These are phyloP conservation scores for Fusarium protoensiforme DNA, from an alignment of 2,329 filamentous ascomycete species.

Conservation along the genomic window DNA sequence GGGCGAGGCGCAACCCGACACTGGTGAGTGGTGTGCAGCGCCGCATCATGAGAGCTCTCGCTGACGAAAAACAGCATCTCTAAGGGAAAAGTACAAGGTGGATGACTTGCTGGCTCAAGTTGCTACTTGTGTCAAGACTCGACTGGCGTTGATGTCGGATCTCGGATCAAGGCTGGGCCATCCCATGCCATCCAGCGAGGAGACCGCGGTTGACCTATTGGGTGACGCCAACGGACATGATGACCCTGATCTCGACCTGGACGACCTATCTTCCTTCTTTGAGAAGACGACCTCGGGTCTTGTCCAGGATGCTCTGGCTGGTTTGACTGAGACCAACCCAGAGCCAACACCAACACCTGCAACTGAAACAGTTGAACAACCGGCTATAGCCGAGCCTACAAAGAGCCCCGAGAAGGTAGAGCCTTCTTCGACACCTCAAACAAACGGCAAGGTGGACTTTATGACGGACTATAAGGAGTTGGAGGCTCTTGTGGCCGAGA, in stretches of 20 bases:
- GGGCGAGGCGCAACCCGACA: constrained; percentile 41
- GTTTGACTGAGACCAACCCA: constrained; percentile 46
- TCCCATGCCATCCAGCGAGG: constrained; percentile 46
- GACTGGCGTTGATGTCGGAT: constrained; percentile 48
- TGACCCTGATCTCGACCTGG: constrained; percentile 51
- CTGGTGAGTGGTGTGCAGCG: constrained; percentile 40
- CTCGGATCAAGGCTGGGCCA: constrained; percentile 51
- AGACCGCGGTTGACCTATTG: constrained; percentile 41
- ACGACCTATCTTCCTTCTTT: constrained; percentile 56
- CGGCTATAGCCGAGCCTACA: constrained; percentile 31
- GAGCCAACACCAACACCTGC: constrained; percentile 7
- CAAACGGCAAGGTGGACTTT: constrained; percentile 47
- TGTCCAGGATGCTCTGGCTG: constrained; percentile 54
- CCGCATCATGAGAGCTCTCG: not conserved
- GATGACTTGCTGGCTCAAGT: constrained; percentile 52
- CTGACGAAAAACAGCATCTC: constrained; percentile 33
- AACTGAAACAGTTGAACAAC: constrained; percentile 36
- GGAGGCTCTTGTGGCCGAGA: constrained; percentile 56
- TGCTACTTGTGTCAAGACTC: constrained; percentile 46
- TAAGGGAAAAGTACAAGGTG: constrained; percentile 54
- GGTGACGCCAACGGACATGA: constrained; percentile 43
- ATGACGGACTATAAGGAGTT: constrained; percentile 56
- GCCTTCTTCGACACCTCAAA: constrained; percentile 33
- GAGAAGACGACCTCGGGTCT: constrained; percentile 55
- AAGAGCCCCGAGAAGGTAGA: constrained; percentile 42